Evolutionary conservation across 306 rosid species (phyloP).

Genomic region (Prunus mira): DNA sequence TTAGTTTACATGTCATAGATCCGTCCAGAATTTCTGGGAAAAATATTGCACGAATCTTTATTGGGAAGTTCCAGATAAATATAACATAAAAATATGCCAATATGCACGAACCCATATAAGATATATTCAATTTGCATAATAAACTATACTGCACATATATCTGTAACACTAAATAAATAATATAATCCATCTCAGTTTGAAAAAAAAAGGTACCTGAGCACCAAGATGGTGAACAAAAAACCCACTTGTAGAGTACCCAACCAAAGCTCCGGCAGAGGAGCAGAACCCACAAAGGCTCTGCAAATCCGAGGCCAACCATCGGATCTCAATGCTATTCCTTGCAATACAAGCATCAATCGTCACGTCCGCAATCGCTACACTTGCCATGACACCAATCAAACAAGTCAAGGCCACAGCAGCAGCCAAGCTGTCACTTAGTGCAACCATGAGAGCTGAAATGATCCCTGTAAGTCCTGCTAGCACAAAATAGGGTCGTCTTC

Average conservation of each 20-base stretch:
- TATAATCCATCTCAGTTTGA: no score
- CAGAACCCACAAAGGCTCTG: constrained; percentile 68
- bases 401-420: constrained; percentile 37
- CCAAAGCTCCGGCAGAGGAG: constrained; percentile 52
- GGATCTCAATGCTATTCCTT: constrained; percentile 54
- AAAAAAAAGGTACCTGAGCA: constrained; percentile 37
- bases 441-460: constrained; percentile 30
- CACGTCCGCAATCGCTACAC: constrained; percentile 67
- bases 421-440: constrained; percentile 13
- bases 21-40: background rate
- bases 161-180: no score
- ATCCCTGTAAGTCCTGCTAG: constrained; percentile 46
- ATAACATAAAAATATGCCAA: background rate
- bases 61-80: background rate
- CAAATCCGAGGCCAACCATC: constrained; percentile 58
- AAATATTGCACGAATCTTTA: background rate
- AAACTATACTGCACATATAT: background rate
- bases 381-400: constrained; percentile 49
- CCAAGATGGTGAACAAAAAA: constrained; percentile 65
- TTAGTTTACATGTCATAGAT: background rate
- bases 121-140: background rate
- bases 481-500: constrained; percentile 52
- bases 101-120: background rate
- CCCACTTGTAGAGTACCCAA: constrained; percentile 58
- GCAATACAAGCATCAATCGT: constrained; percentile 79